phyloP scores from a whole-genome alignment of 2,329 filamentous ascomycete species.

The Monilinia laxa region DNA sequence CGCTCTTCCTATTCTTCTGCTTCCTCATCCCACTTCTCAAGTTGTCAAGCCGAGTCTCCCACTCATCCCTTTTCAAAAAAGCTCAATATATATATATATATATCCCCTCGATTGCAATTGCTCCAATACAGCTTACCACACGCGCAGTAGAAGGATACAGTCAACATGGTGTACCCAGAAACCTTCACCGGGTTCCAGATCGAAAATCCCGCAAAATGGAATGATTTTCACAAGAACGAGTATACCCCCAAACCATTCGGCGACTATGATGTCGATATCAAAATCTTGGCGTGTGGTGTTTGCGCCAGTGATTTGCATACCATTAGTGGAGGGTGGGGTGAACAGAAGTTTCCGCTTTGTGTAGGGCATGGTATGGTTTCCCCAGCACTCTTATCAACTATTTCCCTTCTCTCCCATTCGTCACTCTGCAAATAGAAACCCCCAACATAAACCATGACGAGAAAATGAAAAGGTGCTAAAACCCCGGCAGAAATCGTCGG shows the following conservation, averaged over 20 bases:
- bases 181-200: conserved; percentile 63
- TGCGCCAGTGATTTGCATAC: conserved; percentile 73
- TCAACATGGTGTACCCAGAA: conserved; percentile 49
- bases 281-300: conserved; percentile 78
- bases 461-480: background rate
- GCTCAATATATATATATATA: background rate
- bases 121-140: background rate
- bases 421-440: background rate
- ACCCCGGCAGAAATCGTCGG: conserved; percentile 62
- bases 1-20: background rate
- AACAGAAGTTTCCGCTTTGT: conserved; percentile 51
- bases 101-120: background rate
- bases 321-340: conserved; percentile 58
- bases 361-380: conserved; percentile 48
- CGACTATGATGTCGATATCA: conserved; percentile 83
- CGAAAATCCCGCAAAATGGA: conserved; percentile 38
- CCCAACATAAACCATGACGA: background rate
- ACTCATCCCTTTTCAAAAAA: background rate
- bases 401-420: background rate
- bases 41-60: background rate
- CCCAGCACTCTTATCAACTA: background rate
- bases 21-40: background rate
- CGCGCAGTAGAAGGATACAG: too few species aligned
- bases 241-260: conserved; percentile 84
- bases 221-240: conserved; percentile 46